A percentile compares a stretch with the other conserved stretches of the same genome.
Evolutionary conservation across 2,329 filamentous ascomycete genomes (phyloP).

Genomic region (Cordyceps farinosa): DNA sequence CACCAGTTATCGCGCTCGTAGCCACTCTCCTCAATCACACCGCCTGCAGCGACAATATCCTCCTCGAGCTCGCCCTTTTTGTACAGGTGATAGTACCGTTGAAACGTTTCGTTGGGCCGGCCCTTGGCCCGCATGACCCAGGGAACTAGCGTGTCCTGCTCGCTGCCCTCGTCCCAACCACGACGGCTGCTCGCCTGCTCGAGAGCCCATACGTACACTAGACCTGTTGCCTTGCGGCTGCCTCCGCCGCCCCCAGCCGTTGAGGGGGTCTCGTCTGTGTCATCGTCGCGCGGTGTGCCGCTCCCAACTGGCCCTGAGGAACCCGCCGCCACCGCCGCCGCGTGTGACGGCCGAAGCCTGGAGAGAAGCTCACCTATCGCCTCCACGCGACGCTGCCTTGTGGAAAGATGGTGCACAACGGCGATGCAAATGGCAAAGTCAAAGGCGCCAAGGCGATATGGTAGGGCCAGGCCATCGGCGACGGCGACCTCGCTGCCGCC

Average conservation of each 20-base stretch:
- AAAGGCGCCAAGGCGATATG: constrained; percentile 57
- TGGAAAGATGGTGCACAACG: constrained; percentile 90
- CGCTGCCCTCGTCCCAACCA: constrained; percentile 79
- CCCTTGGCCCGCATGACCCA: constrained; percentile 67
- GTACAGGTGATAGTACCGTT: constrained; percentile 95
- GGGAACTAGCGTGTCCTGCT: constrained; percentile 91
- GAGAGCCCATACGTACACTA: constrained; percentile 93
- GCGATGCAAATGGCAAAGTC: constrained; percentile 95
- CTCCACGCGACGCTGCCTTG: constrained; percentile 64
- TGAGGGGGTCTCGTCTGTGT: not conserved
- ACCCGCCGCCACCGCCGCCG: constrained; percentile 49
- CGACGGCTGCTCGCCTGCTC: constrained; percentile 84
- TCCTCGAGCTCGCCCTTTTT: constrained; percentile 79
- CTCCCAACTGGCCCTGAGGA: not conserved
- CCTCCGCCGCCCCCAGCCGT: constrained; percentile 26
- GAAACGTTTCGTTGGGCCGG: constrained; percentile 57
- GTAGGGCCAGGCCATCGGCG: constrained; percentile 79
- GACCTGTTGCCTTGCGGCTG: constrained; percentile 52
- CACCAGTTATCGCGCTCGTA: constrained; percentile 99
- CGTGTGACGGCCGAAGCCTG: constrained; percentile 1
- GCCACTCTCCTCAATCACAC: constrained; percentile 70
- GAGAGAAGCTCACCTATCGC: constrained; percentile 67
- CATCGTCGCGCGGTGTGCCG: constrained; percentile 15
- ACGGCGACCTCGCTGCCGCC: constrained; percentile 65
- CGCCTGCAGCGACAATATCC: constrained; percentile 72